phyloP scores from a whole-genome alignment of 1,284 basidiomycete species.

The Ganoderma leucocontextum region DNA sequence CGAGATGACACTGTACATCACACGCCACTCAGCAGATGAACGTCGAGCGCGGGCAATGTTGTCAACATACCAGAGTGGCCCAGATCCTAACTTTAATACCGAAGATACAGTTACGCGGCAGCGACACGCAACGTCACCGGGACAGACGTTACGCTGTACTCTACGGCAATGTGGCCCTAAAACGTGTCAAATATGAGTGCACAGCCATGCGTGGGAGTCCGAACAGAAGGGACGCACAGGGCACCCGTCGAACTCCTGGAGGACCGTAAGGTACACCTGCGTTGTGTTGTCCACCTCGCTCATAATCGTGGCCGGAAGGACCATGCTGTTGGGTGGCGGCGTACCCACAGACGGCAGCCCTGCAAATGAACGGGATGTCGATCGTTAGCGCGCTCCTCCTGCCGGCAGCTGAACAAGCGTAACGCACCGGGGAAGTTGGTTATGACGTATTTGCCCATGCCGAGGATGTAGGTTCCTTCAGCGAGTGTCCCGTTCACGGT shows the following conservation, averaged over 20 bases:
- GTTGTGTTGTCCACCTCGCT: neutral
- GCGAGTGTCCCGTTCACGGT: slow-evolving; percentile 30
- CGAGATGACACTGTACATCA: slow-evolving; percentile 2
- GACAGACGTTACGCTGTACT: slow-evolving; percentile 29
- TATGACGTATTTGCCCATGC: slow-evolving; percentile 35
- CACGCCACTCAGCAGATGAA: slow-evolving; percentile 1
- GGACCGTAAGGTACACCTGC: slow-evolving; percentile 20
- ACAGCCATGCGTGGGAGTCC: neutral
- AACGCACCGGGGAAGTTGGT: slow-evolving; percentile 35
- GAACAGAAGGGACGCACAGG: slow-evolving; percentile 20
- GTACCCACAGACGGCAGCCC: slow-evolving; percentile 21
- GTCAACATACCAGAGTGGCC: neutral
- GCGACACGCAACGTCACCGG: slow-evolving; percentile 14
- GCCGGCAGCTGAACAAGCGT: neutral
- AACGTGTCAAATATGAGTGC: neutral
- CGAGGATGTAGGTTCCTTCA: slow-evolving; percentile 29
- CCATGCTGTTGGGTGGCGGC: slow-evolving; percentile 23
- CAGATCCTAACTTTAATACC: neutral
- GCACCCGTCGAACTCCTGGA: slow-evolving; percentile 27
- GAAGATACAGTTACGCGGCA: neutral
- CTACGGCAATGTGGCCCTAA: slow-evolving; percentile 27
- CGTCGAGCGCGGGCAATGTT: neutral
- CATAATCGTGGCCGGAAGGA: slow-evolving; percentile 14
- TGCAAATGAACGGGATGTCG: slow-evolving; percentile 3
- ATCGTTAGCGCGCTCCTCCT: neutral